Base-by-base conservation (phyloP, 139 green algal species). In the Nannochloris sp. region DNA sequence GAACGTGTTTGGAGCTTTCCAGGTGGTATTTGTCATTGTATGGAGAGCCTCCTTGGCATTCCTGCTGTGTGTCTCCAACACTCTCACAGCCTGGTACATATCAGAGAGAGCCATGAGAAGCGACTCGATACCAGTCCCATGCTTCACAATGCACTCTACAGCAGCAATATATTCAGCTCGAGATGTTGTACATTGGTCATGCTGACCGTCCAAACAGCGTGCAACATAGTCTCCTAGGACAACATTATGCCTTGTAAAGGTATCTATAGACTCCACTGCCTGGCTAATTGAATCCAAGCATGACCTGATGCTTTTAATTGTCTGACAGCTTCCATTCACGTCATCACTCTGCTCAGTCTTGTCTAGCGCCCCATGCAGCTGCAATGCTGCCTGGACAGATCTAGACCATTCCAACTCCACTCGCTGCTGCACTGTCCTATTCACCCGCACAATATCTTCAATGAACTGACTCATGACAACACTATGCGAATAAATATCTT, bases 1-100 rank as follows among this genome's bases (percentile, higher is more conserved):
- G 49, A 90, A 90, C 19, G 72, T 68, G 10, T 73, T 48, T 5
- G 78, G 78, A 1, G 78, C 55, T 49, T 70, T 57, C 78, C 71
- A 78, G 5, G 24, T 14, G 9, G 34, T 27, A 25, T 37, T 19
- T 18, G 50, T 29, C 19, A 34, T 18, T 5, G 1, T 23, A 11
- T 29, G 43, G 19, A 44, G 15, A 46, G 27, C 16, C 12, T 44
- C 15, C n/a, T 46, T 44, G 15, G 25, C 55, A 23, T 24, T 44
- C 5, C 18, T 19, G 11, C n/a, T 29, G 5, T 54, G 31, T 19
- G 29, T 48, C 61, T 60, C 16, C 57, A 19, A 44, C 40, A 61
- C 11, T 56, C 40, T 37, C 18, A 29, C 14, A 21, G n/a, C 1
- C 8, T 76, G 70, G 40, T 80, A 80, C 1, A 64, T 50, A 34